Evolutionary conservation across 768 basidiomycete genomes (phyloP), one percentile per base, ranked within the genome.

Genomic region (Kondoa malvinella): DNA sequence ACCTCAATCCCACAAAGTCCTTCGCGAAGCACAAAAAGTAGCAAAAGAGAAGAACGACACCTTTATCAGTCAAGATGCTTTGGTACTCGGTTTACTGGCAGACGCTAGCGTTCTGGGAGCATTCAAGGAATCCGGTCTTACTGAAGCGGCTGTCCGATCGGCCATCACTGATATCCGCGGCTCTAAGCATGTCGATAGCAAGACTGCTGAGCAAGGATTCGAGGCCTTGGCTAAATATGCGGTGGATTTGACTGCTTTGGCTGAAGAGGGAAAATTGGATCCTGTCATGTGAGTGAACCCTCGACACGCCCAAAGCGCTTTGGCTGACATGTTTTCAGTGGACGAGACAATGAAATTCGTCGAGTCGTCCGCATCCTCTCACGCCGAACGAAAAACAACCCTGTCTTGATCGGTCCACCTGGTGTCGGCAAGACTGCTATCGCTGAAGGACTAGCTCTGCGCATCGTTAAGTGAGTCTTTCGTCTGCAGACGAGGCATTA

Each of bases 341-440:
- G 78, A 2, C 68, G 79, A 1, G 75, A 75, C 50, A 29, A 68
- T 12, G 75, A 71, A 57, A 73, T 75, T 31, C 60, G 74, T 0
- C 64, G 75, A 8, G 70, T 70, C 50, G 74, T 75, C 66, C 68
- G 73, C 27, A 72, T 75, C 59, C 69, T 75, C 2, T 67, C 61
- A 1, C 66, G 78, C 33, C 60, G 92, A 75, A 95, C 91, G 1
- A 96, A 96, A 78, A 92, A 92, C 75, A 95, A 94, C 73, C 91
- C 94, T n/a, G 89, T 95, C 56, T 84, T 96, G 29, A 90, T 97
- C 72, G 69, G 68, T 3, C 66, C 72, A 59, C 77, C 77, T 4
- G 80, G 94, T 76, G 91, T 94, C 27, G 94, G 94, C 2, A 99
- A 99, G 79, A 95, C 92, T 0, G 85, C 90, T 27, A 88, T 96